These are phyloP conservation scores for Sphenostylis stenocarpa DNA, from an alignment of 306 rosid genomes.

Conservation along the genomic window DNA sequence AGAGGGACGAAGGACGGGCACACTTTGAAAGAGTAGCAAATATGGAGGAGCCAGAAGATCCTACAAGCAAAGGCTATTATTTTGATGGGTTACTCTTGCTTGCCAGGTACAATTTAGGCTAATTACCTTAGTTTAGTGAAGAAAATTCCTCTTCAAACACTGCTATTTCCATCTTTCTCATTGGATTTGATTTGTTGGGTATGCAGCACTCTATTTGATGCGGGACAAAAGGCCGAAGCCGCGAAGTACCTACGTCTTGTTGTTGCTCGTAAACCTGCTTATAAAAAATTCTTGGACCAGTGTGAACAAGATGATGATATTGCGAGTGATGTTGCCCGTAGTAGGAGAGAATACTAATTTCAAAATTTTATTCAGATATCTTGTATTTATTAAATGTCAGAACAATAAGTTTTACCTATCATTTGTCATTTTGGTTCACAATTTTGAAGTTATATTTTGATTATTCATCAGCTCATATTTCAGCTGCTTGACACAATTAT, in stretches of 20 bases:
- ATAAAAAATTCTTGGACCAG: slow-evolving; percentile 58
- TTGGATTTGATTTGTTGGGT: slow-evolving; percentile 22
- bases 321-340: slow-evolving; percentile 60
- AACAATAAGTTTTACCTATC: background rate
- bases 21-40: slow-evolving; percentile 81
- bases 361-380: background rate
- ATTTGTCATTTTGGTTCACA: background rate
- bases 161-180: slow-evolving; percentile 6
- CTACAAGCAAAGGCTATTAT: slow-evolving; percentile 72
- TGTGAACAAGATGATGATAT: slow-evolving; percentile 62
- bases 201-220: slow-evolving; percentile 67
- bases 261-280: slow-evolving; percentile 70
- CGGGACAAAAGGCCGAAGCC: slow-evolving; percentile 80
- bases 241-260: slow-evolving; percentile 68
- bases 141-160: background rate
- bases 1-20: slow-evolving; percentile 57
- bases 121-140: background rate
- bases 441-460: slow-evolving; percentile 11
- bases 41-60: slow-evolving; percentile 78
- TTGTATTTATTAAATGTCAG: slow-evolving; percentile 13
- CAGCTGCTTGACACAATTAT: background rate
- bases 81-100: slow-evolving; percentile 71
- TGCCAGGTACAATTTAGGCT: slow-evolving; percentile 59
- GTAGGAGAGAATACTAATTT: slow-evolving; percentile 70
- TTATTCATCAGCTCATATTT: slow-evolving; percentile 8